Evolutionary conservation across 2,329 filamentous ascomycete genomes (phyloP), one percentile per base, ranked within the genome.

Genomic region (Paecilomyces variotii): DNA sequence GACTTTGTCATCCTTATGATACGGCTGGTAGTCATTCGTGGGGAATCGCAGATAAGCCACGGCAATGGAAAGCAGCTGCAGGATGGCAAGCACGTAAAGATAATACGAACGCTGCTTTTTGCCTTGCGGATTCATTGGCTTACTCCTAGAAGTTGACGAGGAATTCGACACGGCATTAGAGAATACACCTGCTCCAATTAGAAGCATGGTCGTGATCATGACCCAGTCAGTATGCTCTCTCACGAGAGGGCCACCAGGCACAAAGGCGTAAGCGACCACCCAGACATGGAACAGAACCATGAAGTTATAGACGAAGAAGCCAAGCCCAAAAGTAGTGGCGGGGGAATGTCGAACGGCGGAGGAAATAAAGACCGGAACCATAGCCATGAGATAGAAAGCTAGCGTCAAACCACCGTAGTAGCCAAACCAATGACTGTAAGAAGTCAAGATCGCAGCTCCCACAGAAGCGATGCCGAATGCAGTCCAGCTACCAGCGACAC

Each of bases 251-350:
- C 94, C 94, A 56, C 94, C 94, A 1, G 94, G 94, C 2, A 99
- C 94, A 66, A 99, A 99, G 11, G 94, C 94, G 68, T 99, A 99
- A 1, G 94, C 94, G 10, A 99, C 94, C 35, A 97, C 89, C 94
- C 94, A 99, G 57, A 97, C 91, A 70, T 97, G 93, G 80, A 96
- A 96, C n/a, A 99, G 83, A 3, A 97, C 87, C 78, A 97, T 78
- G 67, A 97, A 82, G 74, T 97, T 96, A 79, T 97, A 99, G 54
- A 96, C 74, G 56, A 97, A 77, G 77, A 96, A 97, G 3, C 89
- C 93, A 12, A 95, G 72, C 2, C 93, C 94, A 70, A 99, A 99
- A 0, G 90, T 90, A 27, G 82, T 81, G 4, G 86, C 90, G 0
- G 91, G 91, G 56, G 81, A 87, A 71, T 90, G 88, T 68, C 87